Base-by-base conservation (phyloP, 2,329 filamentous ascomycete genomes). In the Trichoderma sp. region DNA sequence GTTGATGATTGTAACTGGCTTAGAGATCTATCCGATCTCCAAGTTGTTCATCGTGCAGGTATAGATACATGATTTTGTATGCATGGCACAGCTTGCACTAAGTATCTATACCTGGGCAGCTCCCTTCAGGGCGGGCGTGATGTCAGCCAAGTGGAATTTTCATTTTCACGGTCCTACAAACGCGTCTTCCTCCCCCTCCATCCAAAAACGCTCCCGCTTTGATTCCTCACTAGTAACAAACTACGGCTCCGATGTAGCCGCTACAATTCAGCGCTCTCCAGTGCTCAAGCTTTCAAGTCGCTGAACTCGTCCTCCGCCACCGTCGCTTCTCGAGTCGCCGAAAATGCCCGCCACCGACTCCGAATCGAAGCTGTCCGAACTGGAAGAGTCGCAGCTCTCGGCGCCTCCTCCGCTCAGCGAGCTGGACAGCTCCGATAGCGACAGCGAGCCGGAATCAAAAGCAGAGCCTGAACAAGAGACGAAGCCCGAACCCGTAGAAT, bases 401-500 rank as follows among this genome's bases (percentile, higher is more conserved):
- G 72, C 73, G 29, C 71, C 73, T 37, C 74, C 73, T 39, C 74
- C 50, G 27, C 63, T 65, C 63, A 69, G 68, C 68, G 68, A 69
- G 29, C 52, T 37, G 8, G 65, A 69, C 54, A 69, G 53, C 60
- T 59, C 73, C 29, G 76, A 74, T 69, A 71, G 70, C 69, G 75
- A 77, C 64, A 76, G 72, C 70, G 75, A 75, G 56, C 72, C 42
- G 12, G 64, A 58, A 54, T 45, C 56, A 9, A 48, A 39, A 29
- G 13, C 19, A 37, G 52, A 15, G 3, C 19, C 19, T 8, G 29
- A 13, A 34, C 27, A 15, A 4, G 74, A 75, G 53, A 72, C 27
- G 8, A 39, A 64, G 39, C 70, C 19, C 3, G 52, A 67, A 22
- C 75, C 80, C 69, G 80, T 90, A 63, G 88, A 92, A 82, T 91